Conservation (phyloP, 2,329 filamentous ascomycete genomes). For the Stagonosporopsis tanaceti region DNA sequence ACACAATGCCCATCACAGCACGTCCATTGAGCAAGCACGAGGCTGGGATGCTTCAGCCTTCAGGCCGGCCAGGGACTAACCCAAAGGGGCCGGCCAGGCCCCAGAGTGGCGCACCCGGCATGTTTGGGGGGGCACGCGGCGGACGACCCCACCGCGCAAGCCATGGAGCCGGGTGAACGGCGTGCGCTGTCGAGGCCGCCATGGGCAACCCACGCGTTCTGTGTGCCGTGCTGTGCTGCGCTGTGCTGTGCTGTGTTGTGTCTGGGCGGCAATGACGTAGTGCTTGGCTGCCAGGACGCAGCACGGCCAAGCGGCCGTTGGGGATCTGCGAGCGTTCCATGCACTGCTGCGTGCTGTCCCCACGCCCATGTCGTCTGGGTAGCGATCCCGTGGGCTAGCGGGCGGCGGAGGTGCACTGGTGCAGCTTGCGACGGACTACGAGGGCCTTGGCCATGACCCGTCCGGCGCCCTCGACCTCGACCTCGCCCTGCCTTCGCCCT, state of each 20-base stretch:
- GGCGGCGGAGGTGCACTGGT: conserved; percentile 13
- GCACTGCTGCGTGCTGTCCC: too few species aligned
- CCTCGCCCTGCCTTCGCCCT: background rate
- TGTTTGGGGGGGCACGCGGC: background rate
- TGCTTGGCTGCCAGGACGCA: background rate
- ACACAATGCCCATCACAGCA: too few species aligned
- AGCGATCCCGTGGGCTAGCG: conserved; percentile 16
- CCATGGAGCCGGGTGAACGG: conserved; percentile 8
- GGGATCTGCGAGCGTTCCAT: conserved; percentile 12
- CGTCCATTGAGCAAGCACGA: conserved; percentile 1
- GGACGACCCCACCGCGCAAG: background rate
- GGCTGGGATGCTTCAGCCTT: conserved; percentile 3
- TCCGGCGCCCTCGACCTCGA: conserved; percentile 2
- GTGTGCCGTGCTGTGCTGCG: background rate
- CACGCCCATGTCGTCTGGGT: too few species aligned
- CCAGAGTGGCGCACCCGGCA: conserved; percentile 7
- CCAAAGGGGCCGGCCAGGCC: background rate
- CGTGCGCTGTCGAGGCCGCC: conserved; percentile 5
- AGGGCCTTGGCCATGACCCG: conserved; percentile 13
- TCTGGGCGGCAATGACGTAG: conserved; percentile 15
- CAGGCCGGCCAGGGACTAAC: conserved; percentile 3
- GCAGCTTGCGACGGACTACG: background rate
- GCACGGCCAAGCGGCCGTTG: conserved; percentile 15
- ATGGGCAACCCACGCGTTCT: conserved; percentile 7
- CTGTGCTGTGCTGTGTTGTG: background rate